Evolutionary conservation across 148 eudicot genomes (phyloP), one percentile per base, ranked within the genome.

Genomic region (Vaccinium corymbosum): DNA sequence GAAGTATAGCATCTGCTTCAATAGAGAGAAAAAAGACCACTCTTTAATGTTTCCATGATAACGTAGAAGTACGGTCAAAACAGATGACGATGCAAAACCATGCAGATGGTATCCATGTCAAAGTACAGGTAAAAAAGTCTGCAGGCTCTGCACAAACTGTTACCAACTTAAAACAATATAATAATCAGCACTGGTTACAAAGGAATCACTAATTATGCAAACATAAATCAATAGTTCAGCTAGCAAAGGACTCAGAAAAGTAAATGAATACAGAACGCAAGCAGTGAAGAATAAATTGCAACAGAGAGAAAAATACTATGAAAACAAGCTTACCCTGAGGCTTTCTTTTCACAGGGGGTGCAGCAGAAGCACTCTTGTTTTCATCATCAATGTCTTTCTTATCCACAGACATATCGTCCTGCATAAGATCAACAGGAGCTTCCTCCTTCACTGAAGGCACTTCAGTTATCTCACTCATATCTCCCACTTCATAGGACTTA

Each of bases 311-410:
- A 64, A 61, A 57, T 13, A 38, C 12, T 38, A 32, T 48, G 57
- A 42, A 22, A 46, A 29, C 22, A 78, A 82, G 22, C 90, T 88
- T 90, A 96, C 99, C 98, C 86, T 89, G 81, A 86, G 89, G 86
- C 91, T 96, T 96, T 87, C 99, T 90, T 92, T 96, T 96, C 82
- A 86, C 90, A 72, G 91, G 35, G 52, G 89, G 27, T 77, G 88
- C 89, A 87, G 89, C 89, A 76, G 85, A 56, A 32, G 59, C 86
- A 76, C 86, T 84, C 82, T 88, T 89, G 49, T 84, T 87, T 68
- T 91, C 93, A 84, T 68, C 78, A 66, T 68, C 42, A 50, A n/a
- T 72, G 83, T 81, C 85, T 70, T 85, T 92, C 56, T 86, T 89
- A 22, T 87, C 90, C 10, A 50, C 77, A 52, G 85, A 78, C 64